Conservation (phyloP, 176 grass and related monocot genomes). For the Panicum miliaceum region DNA sequence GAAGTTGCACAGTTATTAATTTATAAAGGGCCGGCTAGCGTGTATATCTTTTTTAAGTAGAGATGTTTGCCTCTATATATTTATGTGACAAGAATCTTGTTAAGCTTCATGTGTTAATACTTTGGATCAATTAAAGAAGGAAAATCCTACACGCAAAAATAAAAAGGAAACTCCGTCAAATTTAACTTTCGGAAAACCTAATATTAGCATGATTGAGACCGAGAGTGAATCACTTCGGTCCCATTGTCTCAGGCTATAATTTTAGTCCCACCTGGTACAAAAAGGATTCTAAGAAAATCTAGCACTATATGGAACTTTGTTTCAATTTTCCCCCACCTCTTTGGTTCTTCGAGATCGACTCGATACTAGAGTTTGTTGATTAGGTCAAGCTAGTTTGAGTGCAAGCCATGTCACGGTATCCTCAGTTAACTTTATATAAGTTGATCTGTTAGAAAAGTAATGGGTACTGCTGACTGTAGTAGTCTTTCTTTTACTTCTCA, state of each 20-base stretch:
- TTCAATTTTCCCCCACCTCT: not conserved
- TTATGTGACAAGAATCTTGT: too few relatives aligned
- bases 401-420: conserved; percentile 4
- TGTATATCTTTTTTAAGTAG: not conserved
- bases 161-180: not conserved
- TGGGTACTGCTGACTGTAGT: not conserved
- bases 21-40: not conserved
- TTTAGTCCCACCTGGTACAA: not conserved
- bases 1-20: not conserved
- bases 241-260: not conserved
- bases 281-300: not conserved
- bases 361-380: not conserved
- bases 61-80: not conserved
- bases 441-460: not conserved
- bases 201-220: not conserved
- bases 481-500: conserved; percentile 28
- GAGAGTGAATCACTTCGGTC: not conserved
- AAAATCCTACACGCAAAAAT: not conserved
- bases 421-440: not conserved
- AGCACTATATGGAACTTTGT: not conserved
- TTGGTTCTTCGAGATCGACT: not conserved
- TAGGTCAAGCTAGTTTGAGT: conserved; percentile 15
- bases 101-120: not conserved
- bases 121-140: not conserved
- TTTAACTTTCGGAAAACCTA: not conserved